Evolutionary conservation across 495 filamentous ascomycete genomes (phyloP).

Genomic region (Penicillium pulvis): DNA sequence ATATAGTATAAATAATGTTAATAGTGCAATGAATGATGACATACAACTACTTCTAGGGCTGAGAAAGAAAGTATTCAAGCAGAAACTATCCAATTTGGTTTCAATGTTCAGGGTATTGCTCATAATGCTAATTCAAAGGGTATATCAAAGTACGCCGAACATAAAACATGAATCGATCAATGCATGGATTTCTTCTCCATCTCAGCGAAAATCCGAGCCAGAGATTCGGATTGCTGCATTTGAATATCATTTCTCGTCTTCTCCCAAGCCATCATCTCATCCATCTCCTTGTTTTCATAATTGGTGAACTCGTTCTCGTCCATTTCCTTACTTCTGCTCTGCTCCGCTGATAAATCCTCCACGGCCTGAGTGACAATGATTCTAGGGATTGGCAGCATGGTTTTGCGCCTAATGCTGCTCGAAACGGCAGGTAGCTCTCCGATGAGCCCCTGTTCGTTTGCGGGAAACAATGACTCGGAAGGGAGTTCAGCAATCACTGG

Average conservation of each 20-base stretch:
- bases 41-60: not conserved
- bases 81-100: not conserved
- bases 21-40: not conserved
- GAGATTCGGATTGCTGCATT: constrained; percentile 16
- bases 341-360: constrained; percentile 1
- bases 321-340: constrained; percentile 1
- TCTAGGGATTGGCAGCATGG: constrained; percentile 9
- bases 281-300: constrained; percentile 13
- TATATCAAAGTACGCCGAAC: constrained; percentile 1
- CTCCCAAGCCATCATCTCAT: constrained; percentile 14
- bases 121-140: not conserved
- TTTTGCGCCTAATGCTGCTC: not conserved
- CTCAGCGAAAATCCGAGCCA: constrained; percentile 15
- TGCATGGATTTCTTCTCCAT: constrained; percentile 13
- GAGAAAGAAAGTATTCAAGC: not conserved
- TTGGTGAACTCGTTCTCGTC: not conserved
- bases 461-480: not conserved
- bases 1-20: constrained; percentile 6
- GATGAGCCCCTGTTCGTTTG: not conserved
- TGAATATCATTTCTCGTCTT: constrained; percentile 17
- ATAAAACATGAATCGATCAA: not conserved
- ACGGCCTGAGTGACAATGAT: constrained; percentile 17
- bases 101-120: not conserved
- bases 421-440: constrained; percentile 12
- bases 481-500: constrained; percentile 7